Percentiles rank a stretch among this genome's conserved stretches.
Evolutionary conservation across 768 basidiomycete genomes (phyloP).

Genomic region (Suillus hirtellus): DNA sequence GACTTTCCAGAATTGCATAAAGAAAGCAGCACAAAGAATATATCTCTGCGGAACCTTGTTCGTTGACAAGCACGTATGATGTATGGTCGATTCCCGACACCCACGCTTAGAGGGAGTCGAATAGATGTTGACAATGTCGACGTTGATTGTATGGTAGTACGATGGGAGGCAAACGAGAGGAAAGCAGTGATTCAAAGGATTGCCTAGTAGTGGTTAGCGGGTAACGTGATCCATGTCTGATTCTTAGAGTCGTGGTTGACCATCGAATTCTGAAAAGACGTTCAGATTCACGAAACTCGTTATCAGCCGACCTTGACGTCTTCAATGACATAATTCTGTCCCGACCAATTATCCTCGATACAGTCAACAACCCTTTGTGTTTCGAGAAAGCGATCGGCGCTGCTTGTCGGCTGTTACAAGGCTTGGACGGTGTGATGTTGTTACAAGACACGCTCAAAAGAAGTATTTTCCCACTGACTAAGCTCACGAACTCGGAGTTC

Average conservation of each 20-base stretch:
- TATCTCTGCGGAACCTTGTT: too few relatives aligned
- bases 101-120: too few relatives aligned
- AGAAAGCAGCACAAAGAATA: too few relatives aligned
- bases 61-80: too few relatives aligned
- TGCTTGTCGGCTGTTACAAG: not conserved
- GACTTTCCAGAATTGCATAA: too few relatives aligned
- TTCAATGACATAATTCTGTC: not conserved
- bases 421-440: too few relatives aligned
- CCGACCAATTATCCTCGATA: not conserved
- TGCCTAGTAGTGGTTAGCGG: not conserved
- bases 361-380: not conserved
- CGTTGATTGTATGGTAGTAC: not conserved
- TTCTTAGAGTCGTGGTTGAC: not conserved
- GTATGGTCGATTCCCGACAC: too few relatives aligned
- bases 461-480: too few relatives aligned
- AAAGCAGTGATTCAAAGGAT: not conserved
- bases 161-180: not conserved
- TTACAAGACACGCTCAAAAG: too few relatives aligned
- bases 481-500: too few relatives aligned
- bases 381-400: not conserved
- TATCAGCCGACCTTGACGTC: not conserved
- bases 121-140: not conserved
- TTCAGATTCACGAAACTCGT: not conserved
- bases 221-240: not conserved
- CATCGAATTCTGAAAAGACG: not conserved